Evolutionary conservation across 768 basidiomycete genomes (phyloP), one percentile per base, ranked within the genome.

Genomic region (Hydnum rufescens): DNA sequence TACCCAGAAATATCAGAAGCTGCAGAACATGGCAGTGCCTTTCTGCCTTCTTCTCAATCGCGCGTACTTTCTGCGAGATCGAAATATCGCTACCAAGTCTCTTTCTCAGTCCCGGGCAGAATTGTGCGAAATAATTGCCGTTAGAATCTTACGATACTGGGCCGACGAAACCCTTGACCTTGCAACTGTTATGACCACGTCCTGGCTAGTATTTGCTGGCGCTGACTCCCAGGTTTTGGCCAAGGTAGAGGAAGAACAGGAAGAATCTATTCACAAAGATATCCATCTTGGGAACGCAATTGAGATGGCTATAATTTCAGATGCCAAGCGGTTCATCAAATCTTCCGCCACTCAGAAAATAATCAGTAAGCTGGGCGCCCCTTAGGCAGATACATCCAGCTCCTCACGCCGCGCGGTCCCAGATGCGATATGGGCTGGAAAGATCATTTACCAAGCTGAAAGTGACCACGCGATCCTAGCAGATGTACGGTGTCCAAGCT

Each of bases 41-140:
- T 95, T 95, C 61, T 88, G 87, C 59, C 74, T 89, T 54, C 77
- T 95, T 2, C 67, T 95, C 51, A 93, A 89, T 64, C 77, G 86
- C 32, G 75, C 88, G 3, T 77, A 89, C 63, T 93, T 93, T 64
- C 61, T 77, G 13, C 78, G 81, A 31, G 88, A 92, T 64, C 73
- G 79, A 42, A 74, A 78, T 58, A 67, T 88, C 55, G 72, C 77
- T 5, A 81, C 80, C 25, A 67, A 75, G 5, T 54, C 81, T 0
- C 62, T 95, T 28, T 89, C 82, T 1, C 65, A 70, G 5, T 76
- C 86, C 1, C 74, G 92, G 32, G 89, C 88, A 1, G 67, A 71
- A 32, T 73, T 96, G 25, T 96, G 92, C 64, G 92, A 96, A 65
- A 77, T 93, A 34, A 72, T 96, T 6, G 92, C 92, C 2, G 84